Evolutionary conservation across 129 eudicot species (phyloP), one percentile per base, ranked within the genome.

Genomic region (Solidago caesia): DNA sequence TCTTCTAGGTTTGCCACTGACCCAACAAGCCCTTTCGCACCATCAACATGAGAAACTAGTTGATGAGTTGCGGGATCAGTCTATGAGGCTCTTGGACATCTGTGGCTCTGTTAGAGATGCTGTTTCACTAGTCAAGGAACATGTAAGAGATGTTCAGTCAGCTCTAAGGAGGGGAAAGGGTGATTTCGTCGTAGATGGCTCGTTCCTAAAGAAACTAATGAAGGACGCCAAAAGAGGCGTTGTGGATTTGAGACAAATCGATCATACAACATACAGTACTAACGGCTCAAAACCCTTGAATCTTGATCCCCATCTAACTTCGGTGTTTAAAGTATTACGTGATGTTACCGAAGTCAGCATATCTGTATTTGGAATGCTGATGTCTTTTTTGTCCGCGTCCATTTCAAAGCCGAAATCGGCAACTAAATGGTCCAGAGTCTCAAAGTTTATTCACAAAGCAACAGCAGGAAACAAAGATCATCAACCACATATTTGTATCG

Each of bases 1-100:
- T 27, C 83, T 84, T 71, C 74, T 87, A 41, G 6, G 47, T 49
- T 68, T 68, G 51, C 73, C 70, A 44, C 59, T 39, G 5, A 79
- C 87, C 45, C 85, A 74, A 70, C 79, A 86, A 80, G 79, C 82
- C 5, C 76, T 83, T 44, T 83, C 76, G 49, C 81, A 64, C 52
- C 68, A 49, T 42, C 84, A 81, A 53, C 49, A 71, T 5, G 74
- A 81, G 66, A 78, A 70, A 71, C 3, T 70, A 48, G 75, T 74
- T 4, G 77, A 78, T 5, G 85, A 77, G 71, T 68, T 83, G 63
- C 68, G 66, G 4, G 86, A 86, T 46, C 51, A 60, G 44, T 86
- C 87, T 7, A 45, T 80, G 74, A 83, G 68, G 73, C 85, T 82
- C 70, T 56, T 82, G 43, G 84, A 76, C 51, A 44, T 82, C 11